Base-by-base conservation (phyloP, 23 red algal species). In the Gracilariopsis chorda region DNA sequence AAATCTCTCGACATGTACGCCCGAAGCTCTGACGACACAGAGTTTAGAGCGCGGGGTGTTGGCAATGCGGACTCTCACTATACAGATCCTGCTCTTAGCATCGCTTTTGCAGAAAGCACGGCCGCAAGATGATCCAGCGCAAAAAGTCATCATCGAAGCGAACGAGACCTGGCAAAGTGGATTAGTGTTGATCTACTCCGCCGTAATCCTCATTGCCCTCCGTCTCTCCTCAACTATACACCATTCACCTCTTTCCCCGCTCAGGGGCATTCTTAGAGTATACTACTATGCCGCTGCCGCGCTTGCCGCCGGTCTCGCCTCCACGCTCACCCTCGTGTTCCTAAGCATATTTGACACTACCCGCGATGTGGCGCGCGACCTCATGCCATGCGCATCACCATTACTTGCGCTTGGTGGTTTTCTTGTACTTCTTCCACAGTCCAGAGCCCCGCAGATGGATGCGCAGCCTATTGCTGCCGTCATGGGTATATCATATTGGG, bases 321-420 rank as follows among this genome's bases (percentile, higher is more conserved):
- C 68, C 4, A 47, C 41, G 7, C 16, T 45, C 7, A 49, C 24
- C n/a, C 25, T 74, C n/a, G 24, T 74, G 4, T 21, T 49, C 24
- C 68, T 74, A 34, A 74, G 68, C 68, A 74, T 36, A 7, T 49
- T 47, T 32, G 7, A 20, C 41, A 21, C 68, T 23, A 74, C 68
- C 7, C 7, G 68, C 5, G 45, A 45, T 19, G 45, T 49, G 24
- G 7, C 68, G 20, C 7, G 68, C 7, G 9, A 74, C 7, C 68
- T 74, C 16, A 74, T 74, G 68, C 68, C 68, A 7, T 74, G 68
- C 20, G 68, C 68, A 49, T 45, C 68, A 21, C 68, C 68, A 21
- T 32, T 74, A 4, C 68, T 74, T 21, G 68, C 68, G 39, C 16
- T 49, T 7, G 24, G 41, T 49, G 68, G 68, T 4, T 7, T 74